Conservation (phyloP, 306 rosid species). For the Cicer cuneatum region DNA sequence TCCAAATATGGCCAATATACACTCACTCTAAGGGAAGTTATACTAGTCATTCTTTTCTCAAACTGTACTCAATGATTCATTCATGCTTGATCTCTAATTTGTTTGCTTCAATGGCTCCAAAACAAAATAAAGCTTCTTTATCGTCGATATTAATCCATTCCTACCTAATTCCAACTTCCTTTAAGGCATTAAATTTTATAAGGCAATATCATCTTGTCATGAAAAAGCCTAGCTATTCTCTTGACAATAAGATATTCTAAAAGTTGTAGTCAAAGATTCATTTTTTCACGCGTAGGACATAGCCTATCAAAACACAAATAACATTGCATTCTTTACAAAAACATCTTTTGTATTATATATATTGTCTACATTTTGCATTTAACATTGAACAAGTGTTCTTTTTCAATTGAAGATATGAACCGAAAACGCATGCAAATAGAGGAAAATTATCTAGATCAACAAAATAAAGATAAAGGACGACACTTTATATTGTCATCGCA, state of each 20-base stretch:
- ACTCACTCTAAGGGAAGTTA: background rate
- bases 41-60: slow-evolving; percentile 14
- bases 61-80: slow-evolving; percentile 17
- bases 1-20: slow-evolving; percentile 2
- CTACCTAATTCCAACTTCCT: slow-evolving; percentile 31
- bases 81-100: slow-evolving; percentile 32
- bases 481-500: slow-evolving; percentile 14
- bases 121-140: slow-evolving; percentile 44
- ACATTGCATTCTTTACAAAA: slow-evolving; percentile 20
- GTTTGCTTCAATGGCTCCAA: slow-evolving; percentile 54
- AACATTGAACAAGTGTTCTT: slow-evolving; percentile 15
- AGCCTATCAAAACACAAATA: slow-evolving; percentile 1
- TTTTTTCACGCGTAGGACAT: slow-evolving; percentile 34
- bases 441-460: background rate
- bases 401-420: slow-evolving; percentile 11
- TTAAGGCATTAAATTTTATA: slow-evolving; percentile 6
- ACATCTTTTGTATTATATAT: background rate
- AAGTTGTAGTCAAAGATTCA: slow-evolving; percentile 56
- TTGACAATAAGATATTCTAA: slow-evolving; percentile 43
- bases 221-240: slow-evolving; percentile 22
- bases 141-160: slow-evolving; percentile 23
- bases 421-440: background rate
- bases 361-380: slow-evolving; percentile 4
- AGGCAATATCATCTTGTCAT: slow-evolving; percentile 28
- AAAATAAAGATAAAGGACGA: slow-evolving; percentile 1